Evolutionary conservation across 192 early-diverging fungal genomes (phyloP).

Genomic region (Dissophora ornata): DNA sequence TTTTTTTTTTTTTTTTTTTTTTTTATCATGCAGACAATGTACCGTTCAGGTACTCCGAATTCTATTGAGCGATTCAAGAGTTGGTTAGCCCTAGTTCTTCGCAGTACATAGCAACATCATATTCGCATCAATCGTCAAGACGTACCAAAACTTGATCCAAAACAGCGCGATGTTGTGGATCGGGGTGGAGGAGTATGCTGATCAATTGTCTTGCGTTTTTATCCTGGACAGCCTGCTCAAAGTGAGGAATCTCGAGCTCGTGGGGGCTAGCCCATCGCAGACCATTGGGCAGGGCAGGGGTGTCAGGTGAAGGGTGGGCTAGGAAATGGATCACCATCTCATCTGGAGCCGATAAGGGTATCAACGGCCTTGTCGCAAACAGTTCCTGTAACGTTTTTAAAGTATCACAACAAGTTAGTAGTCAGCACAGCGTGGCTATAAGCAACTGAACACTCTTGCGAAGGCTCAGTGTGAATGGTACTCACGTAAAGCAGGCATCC

Average conservation of each 20-base stretch:
- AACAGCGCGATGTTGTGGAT: slow-evolving; percentile 50
- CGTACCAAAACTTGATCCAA: slow-evolving; percentile 55
- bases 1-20: too few species aligned
- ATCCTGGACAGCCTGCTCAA: slow-evolving; percentile 50
- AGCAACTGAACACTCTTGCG: too few species aligned
- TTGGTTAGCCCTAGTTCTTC: too few species aligned
- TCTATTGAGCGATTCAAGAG: not conserved
- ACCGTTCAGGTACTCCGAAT: slow-evolving; percentile 6
- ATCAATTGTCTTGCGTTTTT: slow-evolving; percentile 49
- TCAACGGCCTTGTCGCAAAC: slow-evolving; percentile 54
- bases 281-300: slow-evolving; percentile 56
- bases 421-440: too few species aligned
- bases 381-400: slow-evolving; percentile 54
- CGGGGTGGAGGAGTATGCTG: slow-evolving; percentile 48
- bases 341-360: slow-evolving; percentile 47
- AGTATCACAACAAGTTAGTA: too few species aligned
- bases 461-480: not conserved
- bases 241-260: slow-evolving; percentile 58
- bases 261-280: slow-evolving; percentile 52
- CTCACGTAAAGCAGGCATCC: slow-evolving; percentile 64
- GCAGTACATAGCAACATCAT: not conserved
- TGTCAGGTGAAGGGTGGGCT: slow-evolving; percentile 56
- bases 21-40: too few species aligned
- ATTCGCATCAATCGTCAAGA: not conserved
- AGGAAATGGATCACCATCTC: slow-evolving; percentile 57